Percentiles rank a stretch among this genome's conserved stretches.
These are phyloP conservation scores for Tetrahymena thermophila DNA, from an alignment of 73 alveolate genomes.

Conservation along the genomic window DNA sequence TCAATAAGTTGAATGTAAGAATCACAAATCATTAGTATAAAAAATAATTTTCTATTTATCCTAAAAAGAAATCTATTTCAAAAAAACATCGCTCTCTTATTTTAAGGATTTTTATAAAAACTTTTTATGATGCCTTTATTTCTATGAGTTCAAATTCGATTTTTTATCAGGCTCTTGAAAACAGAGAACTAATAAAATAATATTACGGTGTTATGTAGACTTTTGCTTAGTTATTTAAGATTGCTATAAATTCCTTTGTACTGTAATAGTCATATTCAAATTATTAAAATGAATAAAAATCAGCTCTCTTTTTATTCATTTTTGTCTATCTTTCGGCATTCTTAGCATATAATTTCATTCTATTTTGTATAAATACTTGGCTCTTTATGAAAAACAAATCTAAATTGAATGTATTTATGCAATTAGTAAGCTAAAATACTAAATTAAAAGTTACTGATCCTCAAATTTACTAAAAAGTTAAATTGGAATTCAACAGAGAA, in stretches of 20 bases:
- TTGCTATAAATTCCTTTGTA: neutral
- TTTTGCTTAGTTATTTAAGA: neutral
- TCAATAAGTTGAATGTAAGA: neutral
- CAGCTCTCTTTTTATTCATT: neutral
- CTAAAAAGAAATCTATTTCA: neutral
- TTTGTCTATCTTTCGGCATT: neutral
- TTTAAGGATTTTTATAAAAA: neutral
- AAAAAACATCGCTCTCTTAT: neutral
- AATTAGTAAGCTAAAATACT: neutral
- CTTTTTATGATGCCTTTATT: neutral
- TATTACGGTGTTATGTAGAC: neutral
- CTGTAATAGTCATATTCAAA: neutral
- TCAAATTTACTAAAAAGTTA: neutral
- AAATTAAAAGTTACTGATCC: neutral
- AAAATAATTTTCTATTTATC: neutral
- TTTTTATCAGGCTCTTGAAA: neutral
- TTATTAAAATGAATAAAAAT: neutral
- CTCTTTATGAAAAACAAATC: neutral
- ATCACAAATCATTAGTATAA: neutral
- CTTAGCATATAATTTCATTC: neutral
- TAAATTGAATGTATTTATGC: neutral
- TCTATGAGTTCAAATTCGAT: neutral
- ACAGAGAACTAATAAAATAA: neutral
- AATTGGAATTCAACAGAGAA: neutral
- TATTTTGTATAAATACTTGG: too few relatives aligned